Base-by-base conservation (phyloP, 2,329 filamentous ascomycete genomes). In the Talaromyces pinophilus region DNA sequence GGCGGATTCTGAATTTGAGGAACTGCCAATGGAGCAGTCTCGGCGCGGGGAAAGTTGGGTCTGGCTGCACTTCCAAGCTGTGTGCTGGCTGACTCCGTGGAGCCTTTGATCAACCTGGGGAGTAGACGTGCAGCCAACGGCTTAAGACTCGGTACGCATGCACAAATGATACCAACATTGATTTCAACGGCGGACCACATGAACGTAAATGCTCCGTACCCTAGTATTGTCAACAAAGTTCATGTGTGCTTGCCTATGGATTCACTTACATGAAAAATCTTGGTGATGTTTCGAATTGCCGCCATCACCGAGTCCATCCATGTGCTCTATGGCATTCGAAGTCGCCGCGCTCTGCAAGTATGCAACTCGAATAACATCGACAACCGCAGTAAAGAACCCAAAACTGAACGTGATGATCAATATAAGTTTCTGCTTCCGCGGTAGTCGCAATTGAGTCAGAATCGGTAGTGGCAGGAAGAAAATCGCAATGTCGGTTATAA, bases 171-270 rank as follows among this genome's bases (percentile, higher is more conserved):
- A 19, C 92, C 93, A 1, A 96, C 83, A 70, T 96, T 95, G 73
- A 97, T 92, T 77, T 97, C 93, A 63, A 97, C 88, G 13, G 90
- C 91, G 17, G 91, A 94, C 94, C 93, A 98, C 91, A 97, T 94
- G 74, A 96, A 90, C 0, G 92, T 92, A 5, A 93, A 80, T 0
- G 92, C 92, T 0, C 92, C 91, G 74, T 94, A 93, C 88, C 87
- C 92, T 64, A 85, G 80, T 66, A 87, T 81, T 1, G 77, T 72
- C 2, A 79, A 75, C 30, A 33, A 33, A 8, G 8, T 33, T 33
- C 30, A 8, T 33, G 30, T 33, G 30, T 33, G 30, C 30, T 33
- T 33, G 7, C 30, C 6, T 33, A 33, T 33, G 7, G 30, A 33
- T 33, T 33, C 30, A 33, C 30, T 33, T 33, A 80, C 84, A 88